Percentiles rank a stretch among this genome's conserved stretches.
phyloP scores from a whole-genome alignment of 164 flowering plant species.

The Macadamia integrifolia region DNA sequence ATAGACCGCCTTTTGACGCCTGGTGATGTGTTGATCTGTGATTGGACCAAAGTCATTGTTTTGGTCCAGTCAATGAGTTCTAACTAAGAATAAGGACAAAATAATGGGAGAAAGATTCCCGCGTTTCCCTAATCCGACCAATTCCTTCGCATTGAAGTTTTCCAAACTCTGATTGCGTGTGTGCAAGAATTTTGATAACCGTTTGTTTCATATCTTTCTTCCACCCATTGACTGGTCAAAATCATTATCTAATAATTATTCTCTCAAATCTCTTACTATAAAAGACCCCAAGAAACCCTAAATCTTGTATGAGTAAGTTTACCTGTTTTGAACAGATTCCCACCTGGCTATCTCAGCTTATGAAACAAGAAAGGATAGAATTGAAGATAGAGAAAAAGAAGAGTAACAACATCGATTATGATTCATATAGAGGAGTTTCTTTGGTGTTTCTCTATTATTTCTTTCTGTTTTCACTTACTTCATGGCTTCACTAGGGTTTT shows the following conservation, averaged over 20 bases:
- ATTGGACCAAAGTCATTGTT: no score
- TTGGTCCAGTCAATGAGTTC: no score
- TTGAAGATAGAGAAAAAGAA: no score
- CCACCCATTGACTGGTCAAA: slow-evolving; percentile 19
- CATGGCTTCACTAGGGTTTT: slow-evolving; percentile 9
- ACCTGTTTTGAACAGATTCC: background rate
- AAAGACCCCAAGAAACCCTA: background rate
- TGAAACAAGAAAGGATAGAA: background rate
- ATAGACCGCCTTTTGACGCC: no score
- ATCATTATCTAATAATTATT: background rate
- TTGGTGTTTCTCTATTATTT: slow-evolving; percentile 22
- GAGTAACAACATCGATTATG: background rate
- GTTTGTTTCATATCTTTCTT: background rate
- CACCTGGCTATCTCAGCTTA: no score
- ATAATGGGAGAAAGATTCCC: background rate
- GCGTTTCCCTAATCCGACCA: slow-evolving; percentile 1
- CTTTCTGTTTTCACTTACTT: slow-evolving; percentile 9
- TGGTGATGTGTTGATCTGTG: no score
- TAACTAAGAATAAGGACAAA: no score
- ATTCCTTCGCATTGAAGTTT: slow-evolving; percentile 17
- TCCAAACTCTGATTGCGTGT: slow-evolving; percentile 3
- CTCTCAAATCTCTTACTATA: background rate
- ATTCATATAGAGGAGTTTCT: slow-evolving; percentile 13
- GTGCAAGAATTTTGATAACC: slow-evolving; percentile 5
- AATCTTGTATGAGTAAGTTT: background rate